Evolutionary conservation across 2,329 filamentous ascomycete genomes (phyloP).

Genomic region (Fusarium aywerte): DNA sequence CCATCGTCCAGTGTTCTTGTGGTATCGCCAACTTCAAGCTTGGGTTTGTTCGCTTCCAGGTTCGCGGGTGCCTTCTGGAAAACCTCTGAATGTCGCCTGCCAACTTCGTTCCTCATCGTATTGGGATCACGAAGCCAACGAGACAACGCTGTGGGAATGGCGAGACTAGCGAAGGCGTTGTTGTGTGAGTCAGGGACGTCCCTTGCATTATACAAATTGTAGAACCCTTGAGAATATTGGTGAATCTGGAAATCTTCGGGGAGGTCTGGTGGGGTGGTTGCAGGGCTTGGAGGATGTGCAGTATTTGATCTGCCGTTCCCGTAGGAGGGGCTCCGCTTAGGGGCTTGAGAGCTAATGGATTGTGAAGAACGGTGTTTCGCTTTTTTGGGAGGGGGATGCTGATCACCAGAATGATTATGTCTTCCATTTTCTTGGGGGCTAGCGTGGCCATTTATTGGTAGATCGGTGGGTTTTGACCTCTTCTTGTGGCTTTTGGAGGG

Average conservation of each 20-base stretch:
- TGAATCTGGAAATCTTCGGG: constrained; percentile 72
- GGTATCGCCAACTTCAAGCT: constrained; percentile 63
- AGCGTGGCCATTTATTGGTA: constrained; percentile 74
- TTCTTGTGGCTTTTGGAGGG: constrained; percentile 88
- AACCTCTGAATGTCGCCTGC: constrained; percentile 72
- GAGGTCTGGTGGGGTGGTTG: constrained; percentile 76
- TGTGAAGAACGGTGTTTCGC: constrained; percentile 84
- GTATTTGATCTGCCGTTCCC: constrained; percentile 70
- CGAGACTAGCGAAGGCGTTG: constrained; percentile 82
- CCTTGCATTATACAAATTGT: constrained; percentile 75
- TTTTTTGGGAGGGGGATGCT: constrained; percentile 75
- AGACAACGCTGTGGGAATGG: constrained; percentile 78
- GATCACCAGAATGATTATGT: constrained; percentile 57
- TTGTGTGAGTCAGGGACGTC: constrained; percentile 70
- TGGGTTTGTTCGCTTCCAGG: constrained; percentile 56
- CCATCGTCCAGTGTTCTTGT: constrained; percentile 50
- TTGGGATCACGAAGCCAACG: constrained; percentile 82
- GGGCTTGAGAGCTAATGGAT: constrained; percentile 76
- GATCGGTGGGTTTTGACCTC: constrained; percentile 77
- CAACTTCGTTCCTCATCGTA: constrained; percentile 73
- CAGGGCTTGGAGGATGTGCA: constrained; percentile 76
- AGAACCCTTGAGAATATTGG: constrained; percentile 79
- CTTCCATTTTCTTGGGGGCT: constrained; percentile 67
- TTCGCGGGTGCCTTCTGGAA: constrained; percentile 67
- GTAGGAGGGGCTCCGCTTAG: constrained; percentile 72